Conservation (phyloP, 169 alveolate genomes). For the Theileria orientalis region DNA sequence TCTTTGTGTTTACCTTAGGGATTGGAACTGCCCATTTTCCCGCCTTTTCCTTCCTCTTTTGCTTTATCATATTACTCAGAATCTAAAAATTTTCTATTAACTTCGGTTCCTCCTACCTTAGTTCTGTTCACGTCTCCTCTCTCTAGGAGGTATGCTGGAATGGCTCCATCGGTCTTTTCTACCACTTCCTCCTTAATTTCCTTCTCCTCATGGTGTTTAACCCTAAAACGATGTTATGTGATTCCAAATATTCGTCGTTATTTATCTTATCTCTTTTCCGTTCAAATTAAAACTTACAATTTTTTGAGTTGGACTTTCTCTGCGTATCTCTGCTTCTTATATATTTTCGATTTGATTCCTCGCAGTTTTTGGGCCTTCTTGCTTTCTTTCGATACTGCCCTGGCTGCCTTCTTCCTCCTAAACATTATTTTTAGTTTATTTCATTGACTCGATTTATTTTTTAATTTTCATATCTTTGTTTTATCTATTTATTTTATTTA, state of each 20-base stretch:
- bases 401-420: conserved; percentile 91
- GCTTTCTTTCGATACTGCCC: conserved; percentile 90
- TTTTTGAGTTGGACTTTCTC: conserved; percentile 97
- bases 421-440: not conserved
- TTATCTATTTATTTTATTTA: too few species aligned
- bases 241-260: too few species aligned
- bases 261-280: too few species aligned
- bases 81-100: conserved; percentile 48
- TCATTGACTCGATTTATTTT: not conserved
- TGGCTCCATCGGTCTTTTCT: conserved; percentile 92
- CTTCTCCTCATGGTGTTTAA: conserved; percentile 68
- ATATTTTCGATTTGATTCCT: conserved; percentile 96
- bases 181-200: conserved; percentile 62
- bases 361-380: conserved; percentile 91
- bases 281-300: conserved; percentile 83
- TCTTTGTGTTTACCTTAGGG: conserved; percentile 90
- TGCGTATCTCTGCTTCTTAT: conserved; percentile 93
- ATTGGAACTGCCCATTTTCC: conserved; percentile 99
- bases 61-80: conserved; percentile 96
- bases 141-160: conserved; percentile 98
- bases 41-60: conserved; percentile 98
- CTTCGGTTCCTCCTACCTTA: conserved; percentile 68
- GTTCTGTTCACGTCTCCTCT: conserved; percentile 95
- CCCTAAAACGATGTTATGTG: conserved; percentile 28
- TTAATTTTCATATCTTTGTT: not conserved